phyloP scores from a whole-genome alignment of 2,329 filamentous ascomycete species.

The Hypoxylon sp. region DNA sequence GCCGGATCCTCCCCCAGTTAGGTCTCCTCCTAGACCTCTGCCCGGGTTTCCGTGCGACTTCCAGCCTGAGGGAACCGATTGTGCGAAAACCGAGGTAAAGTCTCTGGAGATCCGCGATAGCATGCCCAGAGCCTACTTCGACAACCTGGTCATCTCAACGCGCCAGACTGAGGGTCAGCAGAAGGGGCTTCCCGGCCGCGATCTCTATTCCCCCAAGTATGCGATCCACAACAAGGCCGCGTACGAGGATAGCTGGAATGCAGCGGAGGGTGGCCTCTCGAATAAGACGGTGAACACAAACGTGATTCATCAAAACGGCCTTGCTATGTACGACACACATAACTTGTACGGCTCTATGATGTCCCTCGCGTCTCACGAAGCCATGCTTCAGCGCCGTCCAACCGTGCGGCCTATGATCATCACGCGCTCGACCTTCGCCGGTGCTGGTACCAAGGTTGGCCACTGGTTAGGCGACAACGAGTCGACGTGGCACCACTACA shows the following conservation, averaged over 20 bases:
- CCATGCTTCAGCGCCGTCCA: slow-evolving; percentile 76
- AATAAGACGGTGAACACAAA: slow-evolving; percentile 76
- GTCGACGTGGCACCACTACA: slow-evolving; percentile 70
- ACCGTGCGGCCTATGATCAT: slow-evolving; percentile 76
- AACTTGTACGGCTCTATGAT: slow-evolving; percentile 85
- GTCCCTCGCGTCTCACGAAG: slow-evolving; percentile 72
- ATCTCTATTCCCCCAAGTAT: slow-evolving; percentile 75
- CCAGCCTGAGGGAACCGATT: slow-evolving; percentile 66
- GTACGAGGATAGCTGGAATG: slow-evolving; percentile 57
- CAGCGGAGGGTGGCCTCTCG: slow-evolving; percentile 61
- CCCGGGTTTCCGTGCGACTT: slow-evolving; percentile 78
- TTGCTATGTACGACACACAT: slow-evolving; percentile 80
- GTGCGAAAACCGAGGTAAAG: slow-evolving; percentile 49
- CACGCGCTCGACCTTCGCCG: slow-evolving; percentile 81
- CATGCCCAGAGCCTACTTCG: slow-evolving; percentile 48
- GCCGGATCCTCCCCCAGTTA: slow-evolving; percentile 72
- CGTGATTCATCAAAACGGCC: slow-evolving; percentile 75
- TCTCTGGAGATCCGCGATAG: slow-evolving; percentile 46
- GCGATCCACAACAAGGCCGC: slow-evolving; percentile 73
- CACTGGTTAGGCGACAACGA: slow-evolving; percentile 73
- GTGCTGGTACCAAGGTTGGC: slow-evolving; percentile 74
- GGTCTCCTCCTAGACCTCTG: slow-evolving; percentile 72
- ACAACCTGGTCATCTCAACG: slow-evolving; percentile 35
- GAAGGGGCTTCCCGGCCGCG: slow-evolving; percentile 71
- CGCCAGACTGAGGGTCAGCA: slow-evolving; percentile 56